Percentiles rank a stretch among this genome's conserved stretches.
phyloP scores from a whole-genome alignment of 2,329 filamentous ascomycete genomes.

The Macrophomina phaseolina region DNA sequence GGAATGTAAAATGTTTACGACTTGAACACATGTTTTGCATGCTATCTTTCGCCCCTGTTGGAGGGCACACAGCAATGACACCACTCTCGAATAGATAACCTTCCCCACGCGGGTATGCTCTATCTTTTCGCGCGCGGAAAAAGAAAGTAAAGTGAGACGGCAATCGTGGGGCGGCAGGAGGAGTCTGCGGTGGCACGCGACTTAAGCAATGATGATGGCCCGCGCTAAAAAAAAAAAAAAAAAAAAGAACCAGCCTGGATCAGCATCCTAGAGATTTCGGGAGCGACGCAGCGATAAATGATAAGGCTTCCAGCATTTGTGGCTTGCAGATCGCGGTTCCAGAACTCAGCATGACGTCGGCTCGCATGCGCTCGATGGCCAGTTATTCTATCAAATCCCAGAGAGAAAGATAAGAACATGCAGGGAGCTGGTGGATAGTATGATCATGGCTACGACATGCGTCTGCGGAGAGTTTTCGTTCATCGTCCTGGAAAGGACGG shows the following conservation, averaged over 20 bases:
- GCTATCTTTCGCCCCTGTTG: no score
- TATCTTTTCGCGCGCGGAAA: neutral
- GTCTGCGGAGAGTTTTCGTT: neutral
- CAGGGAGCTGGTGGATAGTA: neutral
- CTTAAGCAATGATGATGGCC: neutral
- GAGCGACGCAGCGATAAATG: neutral
- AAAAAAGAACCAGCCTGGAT: neutral
- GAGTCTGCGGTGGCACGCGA: neutral
- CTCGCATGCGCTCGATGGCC: neutral
- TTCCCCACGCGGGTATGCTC: neutral
- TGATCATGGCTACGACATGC: neutral
- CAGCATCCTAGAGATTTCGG: neutral
- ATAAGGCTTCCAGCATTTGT: neutral
- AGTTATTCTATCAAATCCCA: neutral
- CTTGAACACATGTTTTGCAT: no score
- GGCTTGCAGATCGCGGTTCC: neutral
- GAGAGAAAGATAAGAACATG: neutral
- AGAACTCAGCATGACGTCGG: neutral
- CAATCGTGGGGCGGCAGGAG: neutral
- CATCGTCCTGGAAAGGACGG: no score
- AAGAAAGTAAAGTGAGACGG: neutral
- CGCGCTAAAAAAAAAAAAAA: conserved; percentile 1
- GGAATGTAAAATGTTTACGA: conserved; percentile 14
- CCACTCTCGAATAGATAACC: no score
- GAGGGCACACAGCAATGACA: no score